A percentile compares a stretch with the other conserved stretches of the same genome.
Conservation (phyloP, 495 filamentous ascomycete species). For the Talaromyces borbonicus region DNA sequence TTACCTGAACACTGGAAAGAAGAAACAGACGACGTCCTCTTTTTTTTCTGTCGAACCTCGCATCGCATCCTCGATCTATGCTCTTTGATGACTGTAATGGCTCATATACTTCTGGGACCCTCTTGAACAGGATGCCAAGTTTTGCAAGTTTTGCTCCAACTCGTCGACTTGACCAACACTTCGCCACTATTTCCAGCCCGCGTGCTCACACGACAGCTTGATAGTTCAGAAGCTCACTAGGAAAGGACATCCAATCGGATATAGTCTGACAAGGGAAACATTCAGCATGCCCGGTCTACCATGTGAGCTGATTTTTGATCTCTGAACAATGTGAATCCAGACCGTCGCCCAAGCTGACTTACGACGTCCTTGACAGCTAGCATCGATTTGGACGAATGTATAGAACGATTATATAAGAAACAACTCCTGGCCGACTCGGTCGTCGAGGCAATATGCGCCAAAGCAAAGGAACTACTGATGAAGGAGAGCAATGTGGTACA, state of each 20-base stretch:
- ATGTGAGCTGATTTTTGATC: too few relatives aligned
- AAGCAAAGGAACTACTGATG: constrained; percentile 97
- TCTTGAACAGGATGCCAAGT: constrained; percentile 5
- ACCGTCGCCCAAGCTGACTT: constrained; percentile 1
- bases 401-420: constrained; percentile 88
- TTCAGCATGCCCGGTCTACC: constrained; percentile 77
- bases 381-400: constrained; percentile 97
- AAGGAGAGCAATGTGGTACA: constrained; percentile 99
- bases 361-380: constrained; percentile 51
- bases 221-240: constrained; percentile 4
- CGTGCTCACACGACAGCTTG: constrained; percentile 6
- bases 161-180: too few relatives aligned
- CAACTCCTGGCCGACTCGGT: constrained; percentile 95
- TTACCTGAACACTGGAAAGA: too few relatives aligned
- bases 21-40: too few relatives aligned
- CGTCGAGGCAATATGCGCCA: constrained; percentile 97
- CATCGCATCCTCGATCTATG: too few relatives aligned
- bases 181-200: constrained; percentile 8
- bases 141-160: too few relatives aligned
- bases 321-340: too few relatives aligned
- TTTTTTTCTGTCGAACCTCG: too few relatives aligned
- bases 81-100: too few relatives aligned
- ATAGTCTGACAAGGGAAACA: constrained; percentile 3
- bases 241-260: background rate
- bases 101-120: too few relatives aligned